These are phyloP conservation scores for Pinguiococcus pyrenoidosus DNA, from an alignment of 108 stramenopile genomes.

Conservation along the genomic window DNA sequence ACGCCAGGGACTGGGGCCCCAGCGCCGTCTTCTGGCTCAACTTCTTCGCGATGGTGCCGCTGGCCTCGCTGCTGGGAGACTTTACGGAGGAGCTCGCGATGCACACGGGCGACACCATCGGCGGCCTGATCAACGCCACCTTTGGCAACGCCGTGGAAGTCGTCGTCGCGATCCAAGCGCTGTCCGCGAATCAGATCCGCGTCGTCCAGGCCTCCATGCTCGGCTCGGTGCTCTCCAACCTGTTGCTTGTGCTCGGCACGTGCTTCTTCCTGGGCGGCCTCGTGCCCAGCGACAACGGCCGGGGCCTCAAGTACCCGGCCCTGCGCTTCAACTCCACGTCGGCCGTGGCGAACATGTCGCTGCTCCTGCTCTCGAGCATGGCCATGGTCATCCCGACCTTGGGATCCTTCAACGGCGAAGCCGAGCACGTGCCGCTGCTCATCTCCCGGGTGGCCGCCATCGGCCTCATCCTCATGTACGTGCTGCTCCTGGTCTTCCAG, in stretches of 20 bases:
- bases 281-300: constrained; percentile 63
- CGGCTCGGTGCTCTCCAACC: constrained; percentile 82
- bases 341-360: constrained; percentile 57
- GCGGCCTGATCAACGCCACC: constrained; percentile 88
- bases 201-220: constrained; percentile 89
- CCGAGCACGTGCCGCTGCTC: no score
- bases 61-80: constrained; percentile 77
- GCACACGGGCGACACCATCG: constrained; percentile 84
- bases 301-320: constrained; percentile 27
- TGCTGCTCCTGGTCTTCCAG: constrained; percentile 77
- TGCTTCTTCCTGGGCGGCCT: constrained; percentile 90
- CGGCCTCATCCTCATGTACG: constrained; percentile 73
- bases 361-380: constrained; percentile 60
- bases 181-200: constrained; percentile 43
- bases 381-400: constrained; percentile 67
- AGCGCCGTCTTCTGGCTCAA: constrained; percentile 63
- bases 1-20: constrained; percentile 50
- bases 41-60: constrained; percentile 77
- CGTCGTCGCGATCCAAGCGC: constrained; percentile 67
- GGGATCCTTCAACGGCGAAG: no score
- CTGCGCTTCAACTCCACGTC: constrained; percentile 53
- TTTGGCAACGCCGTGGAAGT: constrained; percentile 92
- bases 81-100: constrained; percentile 89
- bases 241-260: constrained; percentile 80
- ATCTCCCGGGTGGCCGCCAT: constrained; percentile 66